Evolutionary conservation across 768 basidiomycete genomes (phyloP), one percentile per base, ranked within the genome.

Genomic region (Leucosporidium scottii): DNA sequence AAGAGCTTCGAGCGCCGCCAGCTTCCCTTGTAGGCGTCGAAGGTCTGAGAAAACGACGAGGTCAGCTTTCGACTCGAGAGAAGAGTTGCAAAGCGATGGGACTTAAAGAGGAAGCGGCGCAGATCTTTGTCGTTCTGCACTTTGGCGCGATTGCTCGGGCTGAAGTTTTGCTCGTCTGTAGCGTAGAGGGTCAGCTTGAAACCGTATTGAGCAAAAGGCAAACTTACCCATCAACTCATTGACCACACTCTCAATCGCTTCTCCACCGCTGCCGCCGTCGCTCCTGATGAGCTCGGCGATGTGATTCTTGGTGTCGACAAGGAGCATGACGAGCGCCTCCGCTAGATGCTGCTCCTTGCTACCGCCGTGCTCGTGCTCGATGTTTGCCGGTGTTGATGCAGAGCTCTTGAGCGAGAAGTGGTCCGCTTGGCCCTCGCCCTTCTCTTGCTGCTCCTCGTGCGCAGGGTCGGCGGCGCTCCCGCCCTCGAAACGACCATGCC

Each of bases 81-180:
- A 8, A 2, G 39, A 44, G 15, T 44, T 2, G 34, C 34, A 36
- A 36, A 12, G 28, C 30, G 59, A 56, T 28, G 20, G 6, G 13
- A 62, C 65, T 39, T 18, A 70, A 65, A 70, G 51, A 70, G 39
- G 59, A 66, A 70, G 15, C 65, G 51, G 31, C 66, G 66, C 25
- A 70, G 34, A 2, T 25, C 12, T 8, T n/a, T 1, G 47, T 66
- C 62, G 36, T 60, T 62, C 59, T 66, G 62, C 10, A 70, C 69
- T 25, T 49, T 50, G 23, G 66, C 61, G 6, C 69, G 59, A 13
- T 66, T 66, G 1, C 28, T 12, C 3, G 47, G 23, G 17, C 28
- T 53, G 49, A 70, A 70, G 1, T 30, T 23, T 34, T 70, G 59
- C 48, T 66, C 47, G 15, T 66, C 57, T 69, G 50, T 23, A 9